phyloP scores from a whole-genome alignment of 1,139 yeast species.

The Keqinozyma sinolaborantium region DNA sequence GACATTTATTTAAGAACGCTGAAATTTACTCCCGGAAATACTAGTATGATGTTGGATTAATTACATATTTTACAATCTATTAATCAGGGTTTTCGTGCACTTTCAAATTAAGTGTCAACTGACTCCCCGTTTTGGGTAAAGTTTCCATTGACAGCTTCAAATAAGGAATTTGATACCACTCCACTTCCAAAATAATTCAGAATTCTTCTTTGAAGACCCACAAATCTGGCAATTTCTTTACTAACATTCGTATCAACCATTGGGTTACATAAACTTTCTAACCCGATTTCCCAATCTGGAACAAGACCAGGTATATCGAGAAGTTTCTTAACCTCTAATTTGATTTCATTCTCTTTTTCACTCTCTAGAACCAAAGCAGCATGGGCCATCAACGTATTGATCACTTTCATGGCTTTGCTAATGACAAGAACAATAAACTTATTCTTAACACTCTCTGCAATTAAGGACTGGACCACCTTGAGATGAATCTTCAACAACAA shows the following conservation, averaged over 20 bases:
- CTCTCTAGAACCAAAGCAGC: slow-evolving; percentile 20
- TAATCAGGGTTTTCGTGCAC: too few species aligned
- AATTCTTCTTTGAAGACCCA: slow-evolving; percentile 20
- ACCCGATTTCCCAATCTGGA: slow-evolving; percentile 35
- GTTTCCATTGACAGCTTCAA: too few species aligned
- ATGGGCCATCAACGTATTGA: slow-evolving; percentile 35
- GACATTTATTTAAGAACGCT: too few species aligned
- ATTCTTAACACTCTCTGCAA: slow-evolving; percentile 38
- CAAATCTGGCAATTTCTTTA: slow-evolving; percentile 36
- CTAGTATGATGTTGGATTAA: too few species aligned
- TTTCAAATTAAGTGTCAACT: too few species aligned
- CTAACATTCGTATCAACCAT: slow-evolving; percentile 34
- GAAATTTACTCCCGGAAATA: too few species aligned
- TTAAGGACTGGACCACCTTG: slow-evolving; percentile 31
- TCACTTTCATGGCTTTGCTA: slow-evolving; percentile 31
- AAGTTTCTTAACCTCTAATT: slow-evolving; percentile 11
- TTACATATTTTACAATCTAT: too few species aligned
- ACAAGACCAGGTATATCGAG: slow-evolving; percentile 20
- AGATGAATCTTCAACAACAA: slow-evolving; percentile 31
- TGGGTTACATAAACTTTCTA: slow-evolving; percentile 37
- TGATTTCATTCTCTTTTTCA: slow-evolving; percentile 10
- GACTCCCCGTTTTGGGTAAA: too few species aligned
- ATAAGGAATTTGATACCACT: too few species aligned
- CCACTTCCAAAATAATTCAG: too few species aligned
- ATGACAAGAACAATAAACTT: slow-evolving; percentile 37